These are phyloP conservation scores for Cryphonectria japonica DNA, from an alignment of 2,329 filamentous ascomycete genomes.

Conservation along the genomic window DNA sequence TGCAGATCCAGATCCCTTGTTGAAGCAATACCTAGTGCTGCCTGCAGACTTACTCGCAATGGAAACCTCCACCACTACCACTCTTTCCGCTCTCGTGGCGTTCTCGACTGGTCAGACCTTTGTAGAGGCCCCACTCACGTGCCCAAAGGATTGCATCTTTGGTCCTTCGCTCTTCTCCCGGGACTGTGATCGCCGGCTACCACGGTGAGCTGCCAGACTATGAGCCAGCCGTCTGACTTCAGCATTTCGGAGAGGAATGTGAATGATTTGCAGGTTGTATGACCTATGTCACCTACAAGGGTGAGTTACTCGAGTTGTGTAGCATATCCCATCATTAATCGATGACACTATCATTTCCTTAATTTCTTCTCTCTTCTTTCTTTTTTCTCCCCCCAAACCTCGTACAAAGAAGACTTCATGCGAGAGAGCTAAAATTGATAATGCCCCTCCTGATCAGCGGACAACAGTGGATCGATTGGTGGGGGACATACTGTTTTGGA, in stretches of 20 bases:
- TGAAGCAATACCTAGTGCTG: neutral
- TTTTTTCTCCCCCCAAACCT: no score
- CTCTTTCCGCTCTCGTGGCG: neutral
- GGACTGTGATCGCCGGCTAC: conserved; percentile 1
- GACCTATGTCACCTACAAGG: neutral
- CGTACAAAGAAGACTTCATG: neutral
- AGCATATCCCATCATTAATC: neutral
- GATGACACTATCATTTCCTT: neutral
- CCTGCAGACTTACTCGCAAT: neutral
- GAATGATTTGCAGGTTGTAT: neutral
- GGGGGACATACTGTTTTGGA: neutral
- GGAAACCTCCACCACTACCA: neutral
- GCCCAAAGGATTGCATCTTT: neutral
- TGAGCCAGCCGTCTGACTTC: neutral
- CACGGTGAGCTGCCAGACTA: neutral
- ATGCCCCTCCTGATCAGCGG: neutral
- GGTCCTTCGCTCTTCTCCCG: neutral
- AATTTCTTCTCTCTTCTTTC: no score
- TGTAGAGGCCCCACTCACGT: neutral
- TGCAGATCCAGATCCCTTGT: neutral
- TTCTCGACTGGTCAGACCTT: neutral
- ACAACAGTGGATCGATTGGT: neutral
- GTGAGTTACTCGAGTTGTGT: neutral
- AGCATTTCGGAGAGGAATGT: neutral
- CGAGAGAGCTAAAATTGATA: neutral